Evolutionary conservation across 257 asterid species (phyloP).

Genomic region (Gentiana straminea): DNA sequence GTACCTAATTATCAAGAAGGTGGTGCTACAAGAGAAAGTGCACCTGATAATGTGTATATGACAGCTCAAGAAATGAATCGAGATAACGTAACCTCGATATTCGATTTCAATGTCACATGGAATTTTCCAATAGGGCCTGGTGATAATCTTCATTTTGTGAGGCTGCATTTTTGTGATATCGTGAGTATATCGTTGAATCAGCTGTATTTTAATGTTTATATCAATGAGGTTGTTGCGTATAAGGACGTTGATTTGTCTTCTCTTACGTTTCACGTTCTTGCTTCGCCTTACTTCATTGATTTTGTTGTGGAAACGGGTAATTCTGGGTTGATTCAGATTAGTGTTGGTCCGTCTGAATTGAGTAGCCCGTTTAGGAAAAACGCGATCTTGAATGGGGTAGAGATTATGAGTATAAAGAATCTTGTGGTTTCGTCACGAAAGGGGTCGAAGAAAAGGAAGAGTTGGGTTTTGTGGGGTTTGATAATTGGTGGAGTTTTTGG

Average conservation of each 20-base stretch:
- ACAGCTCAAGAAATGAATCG: constrained; percentile 68
- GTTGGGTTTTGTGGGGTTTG: constrained; percentile 34
- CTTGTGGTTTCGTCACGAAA: constrained; percentile 13
- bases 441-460: constrained; percentile 15
- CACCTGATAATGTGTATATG: constrained; percentile 69
- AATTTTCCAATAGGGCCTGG: constrained; percentile 37
- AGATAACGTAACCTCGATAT: constrained; percentile 25
- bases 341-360: constrained; percentile 65
- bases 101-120: constrained; percentile 60
- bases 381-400: constrained; percentile 73
- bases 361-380: constrained; percentile 48
- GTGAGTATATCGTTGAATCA: constrained; percentile 46
- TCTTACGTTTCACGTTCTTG: constrained; percentile 43
- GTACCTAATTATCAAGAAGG: constrained; percentile 55
- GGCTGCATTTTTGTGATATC: constrained; percentile 68
- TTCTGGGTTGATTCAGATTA: constrained; percentile 29
- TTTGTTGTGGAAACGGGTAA: constrained; percentile 34
- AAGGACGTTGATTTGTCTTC: constrained; percentile 61
- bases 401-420: constrained; percentile 57
- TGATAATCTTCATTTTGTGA: constrained; percentile 32
- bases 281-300: constrained; percentile 60
- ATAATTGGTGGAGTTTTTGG: constrained; percentile 32
- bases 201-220: constrained; percentile 51
- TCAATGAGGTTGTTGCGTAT: constrained; percentile 46
- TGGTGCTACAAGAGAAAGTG: constrained; percentile 56